Base-by-base conservation (phyloP, 306 rosid genomes). In the Pyrus bretschneideri region DNA sequence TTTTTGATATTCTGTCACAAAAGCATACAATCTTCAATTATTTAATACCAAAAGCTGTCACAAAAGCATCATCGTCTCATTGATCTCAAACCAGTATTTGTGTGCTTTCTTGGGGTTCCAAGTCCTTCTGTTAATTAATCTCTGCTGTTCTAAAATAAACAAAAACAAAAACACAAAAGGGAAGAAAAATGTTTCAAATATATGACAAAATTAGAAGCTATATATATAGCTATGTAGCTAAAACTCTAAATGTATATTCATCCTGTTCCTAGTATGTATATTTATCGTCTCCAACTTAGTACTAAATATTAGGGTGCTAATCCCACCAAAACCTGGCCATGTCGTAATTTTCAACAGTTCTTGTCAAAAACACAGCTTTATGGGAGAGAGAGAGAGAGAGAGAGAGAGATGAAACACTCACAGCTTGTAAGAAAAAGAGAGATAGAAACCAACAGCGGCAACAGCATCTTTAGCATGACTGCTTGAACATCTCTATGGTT, bases 401-500 rank as follows among this genome's bases (percentile, higher is more conserved):
- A 17, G 13, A 71, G 14, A 60, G 11, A 74, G 27, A 44, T 59
- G 17, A 59, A 59, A 25, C 15, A 23, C 64, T 69, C 70, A 73
- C 80, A 68, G 80, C 17, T 46, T 68, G 23, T 65, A 25, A 33
- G 60, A 51, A 62, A 72, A 19, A 63, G 25, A 61, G 23, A 27
- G 80, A 44, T 2, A 57, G 46, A 27, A 33, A 29, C 5, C 52
- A 71, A 74, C 76, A 75, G 74, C 67, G 13, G 75, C 70, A 72
- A 68, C 68, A 72, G 55, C 59, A 63, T 12, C 76, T 81, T 72
- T 59, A 77, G 59, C 66, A 71, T 33, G 78, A 64, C 40, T 76
- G 58, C 71, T 49, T 52, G 67, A 71, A 54, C 67, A 27, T 52
- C 82, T 81, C 74, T 78, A 69, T 17, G 55, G 55, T 51, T 51